A percentile compares a stretch with the other conserved stretches of the same genome.
phyloP scores from a whole-genome alignment of 805 yeast species.

The Metschnikowia cerradonensis region DNA sequence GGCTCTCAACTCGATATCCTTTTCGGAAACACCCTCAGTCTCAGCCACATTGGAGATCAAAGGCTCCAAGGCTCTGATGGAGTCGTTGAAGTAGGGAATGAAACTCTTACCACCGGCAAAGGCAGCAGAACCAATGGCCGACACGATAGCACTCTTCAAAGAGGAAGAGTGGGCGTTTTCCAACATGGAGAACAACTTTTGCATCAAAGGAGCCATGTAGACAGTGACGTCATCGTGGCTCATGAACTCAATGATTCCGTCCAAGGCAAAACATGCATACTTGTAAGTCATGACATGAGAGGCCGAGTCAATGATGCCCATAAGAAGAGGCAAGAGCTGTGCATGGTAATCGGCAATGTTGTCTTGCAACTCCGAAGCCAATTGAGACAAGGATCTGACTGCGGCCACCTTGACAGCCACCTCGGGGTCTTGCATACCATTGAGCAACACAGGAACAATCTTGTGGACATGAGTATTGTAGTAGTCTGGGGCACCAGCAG shows the following conservation, averaged over 20 bases:
- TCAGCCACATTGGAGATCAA: constrained; percentile 66
- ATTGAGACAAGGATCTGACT: constrained; percentile 69
- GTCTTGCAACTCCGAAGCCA: constrained; percentile 83
- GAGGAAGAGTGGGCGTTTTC: constrained; percentile 71
- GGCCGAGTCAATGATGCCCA: constrained; percentile 82
- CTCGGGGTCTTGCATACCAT: constrained; percentile 74
- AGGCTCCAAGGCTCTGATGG: constrained; percentile 77
- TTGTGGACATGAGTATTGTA: constrained; percentile 70
- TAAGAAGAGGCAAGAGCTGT: constrained; percentile 77
- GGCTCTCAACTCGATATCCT: constrained; percentile 87
- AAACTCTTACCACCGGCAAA: constrained; percentile 89
- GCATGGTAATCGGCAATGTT: constrained; percentile 80
- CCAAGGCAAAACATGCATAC: constrained; percentile 86
- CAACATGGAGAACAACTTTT: constrained; percentile 80
- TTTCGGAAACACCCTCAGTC: constrained; percentile 77
- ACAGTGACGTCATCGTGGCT: constrained; percentile 76
- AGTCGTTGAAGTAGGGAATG: constrained; percentile 77
- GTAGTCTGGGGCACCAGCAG: constrained; percentile 93
- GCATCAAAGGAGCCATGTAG: constrained; percentile 86
- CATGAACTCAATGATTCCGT: constrained; percentile 88
- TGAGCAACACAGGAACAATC: constrained; percentile 65
- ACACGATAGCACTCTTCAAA: constrained; percentile 75
- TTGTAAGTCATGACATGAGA: constrained; percentile 79
- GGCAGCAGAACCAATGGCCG: constrained; percentile 96
- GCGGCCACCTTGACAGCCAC: constrained; percentile 82